Conservation (phyloP, 208 protist species). For the Acanthamoeba triangularis region DNA sequence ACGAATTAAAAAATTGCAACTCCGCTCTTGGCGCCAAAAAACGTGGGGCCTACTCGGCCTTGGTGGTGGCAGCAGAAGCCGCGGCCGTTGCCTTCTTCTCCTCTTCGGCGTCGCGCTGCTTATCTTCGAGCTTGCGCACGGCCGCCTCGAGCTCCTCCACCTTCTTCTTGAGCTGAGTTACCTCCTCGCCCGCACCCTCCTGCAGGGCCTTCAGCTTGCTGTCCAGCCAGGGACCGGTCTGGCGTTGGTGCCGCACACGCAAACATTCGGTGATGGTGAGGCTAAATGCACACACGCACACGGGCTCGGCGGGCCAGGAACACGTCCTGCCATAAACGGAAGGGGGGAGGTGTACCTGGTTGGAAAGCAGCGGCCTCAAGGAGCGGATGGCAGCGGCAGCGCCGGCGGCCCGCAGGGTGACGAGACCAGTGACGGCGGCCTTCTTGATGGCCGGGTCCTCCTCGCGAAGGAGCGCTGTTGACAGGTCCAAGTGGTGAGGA, state of each 20-base stretch:
- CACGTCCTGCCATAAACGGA: neutral
- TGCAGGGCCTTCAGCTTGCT: slow-evolving; percentile 22
- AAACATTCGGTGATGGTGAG: too few relatives aligned
- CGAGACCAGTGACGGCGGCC: neutral
- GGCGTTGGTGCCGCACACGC: neutral
- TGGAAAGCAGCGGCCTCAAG: slow-evolving; percentile 11
- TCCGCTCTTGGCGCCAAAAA: too few relatives aligned
- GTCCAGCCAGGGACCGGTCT: slow-evolving; percentile 28
- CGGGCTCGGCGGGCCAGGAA: neutral
- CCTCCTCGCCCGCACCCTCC: slow-evolving; percentile 19
- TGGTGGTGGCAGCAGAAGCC: neutral
- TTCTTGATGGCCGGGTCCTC: slow-evolving; percentile 34
- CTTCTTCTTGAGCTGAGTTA: slow-evolving; percentile 33
- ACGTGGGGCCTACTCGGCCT: too few relatives aligned
- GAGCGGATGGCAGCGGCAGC: neutral
- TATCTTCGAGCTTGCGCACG: slow-evolving; percentile 38
- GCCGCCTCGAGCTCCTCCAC: slow-evolving; percentile 41
- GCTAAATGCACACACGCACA: too few relatives aligned
- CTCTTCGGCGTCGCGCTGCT: neutral
- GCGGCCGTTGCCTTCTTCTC: neutral
- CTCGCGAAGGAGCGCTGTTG: neutral
- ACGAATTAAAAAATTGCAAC: neutral
- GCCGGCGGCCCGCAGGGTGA: neutral
- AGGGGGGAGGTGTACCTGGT: neutral
- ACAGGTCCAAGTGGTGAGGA: neutral